These are phyloP conservation scores for Cyberlindnera lachancei DNA, from an alignment of 805 yeast genomes.

Conservation along the genomic window DNA sequence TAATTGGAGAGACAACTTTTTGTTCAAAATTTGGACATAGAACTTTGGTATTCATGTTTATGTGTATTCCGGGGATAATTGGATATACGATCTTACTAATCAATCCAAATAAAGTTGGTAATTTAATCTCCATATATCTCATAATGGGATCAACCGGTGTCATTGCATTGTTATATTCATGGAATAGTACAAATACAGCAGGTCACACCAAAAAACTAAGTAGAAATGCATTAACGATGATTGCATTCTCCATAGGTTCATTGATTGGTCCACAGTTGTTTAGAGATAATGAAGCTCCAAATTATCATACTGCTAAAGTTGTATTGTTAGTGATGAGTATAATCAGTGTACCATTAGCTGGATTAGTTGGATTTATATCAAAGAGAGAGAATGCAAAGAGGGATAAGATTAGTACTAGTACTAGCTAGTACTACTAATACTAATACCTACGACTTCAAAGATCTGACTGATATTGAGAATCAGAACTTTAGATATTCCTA, in stretches of 20 bases:
- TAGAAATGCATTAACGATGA: conserved; percentile 47
- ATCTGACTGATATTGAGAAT: conserved; percentile 54
- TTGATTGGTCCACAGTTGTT: conserved; percentile 61
- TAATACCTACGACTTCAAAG: conserved; percentile 42
- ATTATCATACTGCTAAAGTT: conserved; percentile 50
- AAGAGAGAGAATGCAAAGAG: conserved; percentile 44
- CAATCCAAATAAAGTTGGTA: conserved; percentile 34
- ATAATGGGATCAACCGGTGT: conserved; percentile 50
- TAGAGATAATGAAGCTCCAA: conserved; percentile 42
- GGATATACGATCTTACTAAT: conserved; percentile 40
- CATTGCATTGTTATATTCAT: conserved; percentile 49
- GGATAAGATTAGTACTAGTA: conserved; percentile 33
- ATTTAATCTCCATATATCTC: conserved; percentile 41
- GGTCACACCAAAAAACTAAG: conserved; percentile 53
- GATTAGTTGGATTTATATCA: conserved; percentile 35
- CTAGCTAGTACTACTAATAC: conserved; percentile 20
- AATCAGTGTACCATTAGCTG: conserved; percentile 36
- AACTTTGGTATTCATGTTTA: conserved; percentile 29
- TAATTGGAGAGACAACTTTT: conserved; percentile 31
- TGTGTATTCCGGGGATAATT: conserved; percentile 41
- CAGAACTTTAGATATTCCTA: conserved; percentile 44
- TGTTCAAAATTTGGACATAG: conserved; percentile 28
- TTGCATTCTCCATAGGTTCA: conserved; percentile 51
- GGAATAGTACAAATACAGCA: conserved; percentile 57
- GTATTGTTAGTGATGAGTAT: conserved; percentile 45